A percentile compares a stretch with the other conserved stretches of the same genome.
Conservation (phyloP, 345 rosid species). For the Syzygium aromaticum region DNA sequence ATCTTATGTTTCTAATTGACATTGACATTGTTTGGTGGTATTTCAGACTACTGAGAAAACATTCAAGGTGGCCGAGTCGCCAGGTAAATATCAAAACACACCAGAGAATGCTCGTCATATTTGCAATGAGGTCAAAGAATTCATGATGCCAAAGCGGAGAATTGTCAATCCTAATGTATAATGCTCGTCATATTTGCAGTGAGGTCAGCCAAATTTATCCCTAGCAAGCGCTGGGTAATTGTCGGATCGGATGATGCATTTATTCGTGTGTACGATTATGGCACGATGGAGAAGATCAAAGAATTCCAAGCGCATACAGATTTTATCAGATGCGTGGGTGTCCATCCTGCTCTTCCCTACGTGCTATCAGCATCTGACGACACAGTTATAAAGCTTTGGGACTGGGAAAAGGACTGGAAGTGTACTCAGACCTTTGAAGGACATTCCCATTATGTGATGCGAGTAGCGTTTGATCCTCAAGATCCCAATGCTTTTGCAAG, state of each 20-base stretch:
- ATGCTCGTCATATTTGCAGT: not conserved
- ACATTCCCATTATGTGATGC: conserved; percentile 37
- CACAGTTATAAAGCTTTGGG: conserved; percentile 25
- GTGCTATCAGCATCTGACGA: conserved; percentile 25
- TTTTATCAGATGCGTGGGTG: conserved; percentile 16
- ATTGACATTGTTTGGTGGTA: not conserved
- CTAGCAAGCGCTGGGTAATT: conserved; percentile 20
- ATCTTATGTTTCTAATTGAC: not conserved
- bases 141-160: not conserved
- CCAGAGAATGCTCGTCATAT: too few relatives aligned
- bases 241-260: conserved; percentile 23
- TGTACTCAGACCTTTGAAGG: conserved; percentile 22
- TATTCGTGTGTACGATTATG: conserved; percentile 16
- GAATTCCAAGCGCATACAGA: conserved; percentile 28
- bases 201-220: conserved; percentile 28
- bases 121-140: too few relatives aligned
- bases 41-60: conserved; percentile 4
- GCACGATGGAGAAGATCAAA: conserved; percentile 16
- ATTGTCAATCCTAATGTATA: not conserved
- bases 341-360: conserved; percentile 19
- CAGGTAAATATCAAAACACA: not conserved
- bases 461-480: conserved; percentile 11
- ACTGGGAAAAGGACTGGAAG: conserved; percentile 36
- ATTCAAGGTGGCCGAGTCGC: conserved; percentile 2
- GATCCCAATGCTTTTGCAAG: conserved; percentile 15